Evolutionary conservation across 495 filamentous ascomycete species (phyloP).

Genomic region (Friedmanniomyces endolithicus): DNA sequence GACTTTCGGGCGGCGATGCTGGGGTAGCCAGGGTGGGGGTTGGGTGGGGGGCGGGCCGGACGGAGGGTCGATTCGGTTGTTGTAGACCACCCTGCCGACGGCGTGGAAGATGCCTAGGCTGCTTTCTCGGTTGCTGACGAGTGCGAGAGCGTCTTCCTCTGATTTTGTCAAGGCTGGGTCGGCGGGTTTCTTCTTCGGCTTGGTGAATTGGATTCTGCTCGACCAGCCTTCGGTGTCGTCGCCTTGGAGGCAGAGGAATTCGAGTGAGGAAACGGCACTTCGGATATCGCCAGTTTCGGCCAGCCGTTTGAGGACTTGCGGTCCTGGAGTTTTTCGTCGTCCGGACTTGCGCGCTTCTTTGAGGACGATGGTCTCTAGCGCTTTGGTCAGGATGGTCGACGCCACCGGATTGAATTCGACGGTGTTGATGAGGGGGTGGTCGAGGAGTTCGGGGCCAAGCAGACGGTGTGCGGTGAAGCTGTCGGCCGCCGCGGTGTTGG

Average conservation of each 20-base stretch:
- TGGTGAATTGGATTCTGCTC: slow-evolving; percentile 49
- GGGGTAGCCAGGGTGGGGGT: slow-evolving; percentile 51
- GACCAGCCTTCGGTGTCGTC: slow-evolving; percentile 55
- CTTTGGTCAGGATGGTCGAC: slow-evolving; percentile 72
- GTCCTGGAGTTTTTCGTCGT: slow-evolving; percentile 53
- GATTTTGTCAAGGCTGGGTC: slow-evolving; percentile 49
- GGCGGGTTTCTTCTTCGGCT: slow-evolving; percentile 46
- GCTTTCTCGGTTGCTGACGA: slow-evolving; percentile 72
- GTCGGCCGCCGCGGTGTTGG: slow-evolving; percentile 61
- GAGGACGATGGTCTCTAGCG: slow-evolving; percentile 60
- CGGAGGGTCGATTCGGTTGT: slow-evolving; percentile 53
- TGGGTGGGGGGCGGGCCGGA: slow-evolving; percentile 22
- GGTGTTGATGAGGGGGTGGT: slow-evolving; percentile 58
- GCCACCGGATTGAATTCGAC: slow-evolving; percentile 92
- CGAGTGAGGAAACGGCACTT: slow-evolving; percentile 75
- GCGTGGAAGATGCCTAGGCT: slow-evolving; percentile 91
- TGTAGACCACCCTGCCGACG: slow-evolving; percentile 87
- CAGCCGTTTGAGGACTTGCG: slow-evolving; percentile 57
- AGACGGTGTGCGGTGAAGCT: slow-evolving; percentile 83
- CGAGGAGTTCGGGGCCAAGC: slow-evolving; percentile 70
- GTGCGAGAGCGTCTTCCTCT: slow-evolving; percentile 57
- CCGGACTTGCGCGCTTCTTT: slow-evolving; percentile 68
- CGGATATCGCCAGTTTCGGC: slow-evolving; percentile 82
- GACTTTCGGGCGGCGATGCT: slow-evolving; percentile 48
- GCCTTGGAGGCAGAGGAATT: slow-evolving; percentile 75